Percentiles rank a stretch among this genome's conserved stretches.
Evolutionary conservation across 192 early-diverging fungal genomes (phyloP).

Genomic region (Cladochytrium replicatum): DNA sequence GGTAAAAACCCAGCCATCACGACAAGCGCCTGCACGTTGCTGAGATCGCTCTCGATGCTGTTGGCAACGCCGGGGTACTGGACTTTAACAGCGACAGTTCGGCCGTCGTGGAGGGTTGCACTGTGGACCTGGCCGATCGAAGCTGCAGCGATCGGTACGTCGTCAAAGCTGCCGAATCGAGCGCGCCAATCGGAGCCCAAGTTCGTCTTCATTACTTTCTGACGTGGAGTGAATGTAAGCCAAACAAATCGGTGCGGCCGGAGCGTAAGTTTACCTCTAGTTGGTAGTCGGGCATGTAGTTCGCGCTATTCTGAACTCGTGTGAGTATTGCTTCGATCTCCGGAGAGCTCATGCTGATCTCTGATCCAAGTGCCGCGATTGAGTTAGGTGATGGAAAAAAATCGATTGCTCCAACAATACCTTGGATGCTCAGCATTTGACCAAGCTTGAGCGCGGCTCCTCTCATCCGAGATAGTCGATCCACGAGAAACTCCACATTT

Average conservation of each 20-base stretch:
- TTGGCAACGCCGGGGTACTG: conserved; percentile 91
- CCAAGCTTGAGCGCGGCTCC: conserved; percentile 95
- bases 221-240: too few relatives aligned
- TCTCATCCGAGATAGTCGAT: conserved; percentile 80
- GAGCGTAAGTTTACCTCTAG: conserved; percentile 68
- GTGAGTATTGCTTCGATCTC: conserved; percentile 73
- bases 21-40: conserved; percentile 69
- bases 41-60: conserved; percentile 82
- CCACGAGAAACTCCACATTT: conserved; percentile 82
- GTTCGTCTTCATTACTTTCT: conserved; percentile 55
- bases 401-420: conserved; percentile 24
- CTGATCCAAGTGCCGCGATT: too few relatives aligned
- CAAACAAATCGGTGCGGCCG: neutral
- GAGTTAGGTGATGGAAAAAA: too few relatives aligned
- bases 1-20: conserved; percentile 78
- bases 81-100: conserved; percentile 75
- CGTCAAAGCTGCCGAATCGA: conserved; percentile 57
- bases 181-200: conserved; percentile 64
- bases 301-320: conserved; percentile 86
- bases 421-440: conserved; percentile 96
- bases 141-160: conserved; percentile 86
- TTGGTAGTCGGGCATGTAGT: conserved; percentile 90
- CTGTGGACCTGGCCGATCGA: conserved; percentile 72
- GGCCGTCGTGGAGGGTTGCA: conserved; percentile 27
- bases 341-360: conserved; percentile 49